phyloP scores from a whole-genome alignment of 495 filamentous ascomycete genomes.

The Penicillium coffeae region DNA sequence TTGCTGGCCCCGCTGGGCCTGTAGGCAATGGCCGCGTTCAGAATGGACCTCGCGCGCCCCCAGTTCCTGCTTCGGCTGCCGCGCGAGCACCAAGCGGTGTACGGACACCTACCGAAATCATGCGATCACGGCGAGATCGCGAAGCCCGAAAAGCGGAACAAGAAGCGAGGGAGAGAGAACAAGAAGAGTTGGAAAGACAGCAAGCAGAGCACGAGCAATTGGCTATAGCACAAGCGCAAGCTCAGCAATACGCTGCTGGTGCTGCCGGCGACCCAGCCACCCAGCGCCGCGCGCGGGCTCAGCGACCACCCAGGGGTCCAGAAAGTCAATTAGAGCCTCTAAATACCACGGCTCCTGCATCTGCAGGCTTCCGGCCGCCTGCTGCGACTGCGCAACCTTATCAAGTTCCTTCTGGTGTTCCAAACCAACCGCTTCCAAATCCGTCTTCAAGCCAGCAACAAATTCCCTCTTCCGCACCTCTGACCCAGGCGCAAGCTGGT shows the following conservation, averaged over 20 bases:
- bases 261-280: slow-evolving; percentile 48
- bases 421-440: slow-evolving; percentile 8
- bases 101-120: slow-evolving; percentile 65
- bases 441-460: slow-evolving; percentile 29
- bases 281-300: slow-evolving; percentile 36
- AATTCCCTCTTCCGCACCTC: slow-evolving; percentile 13
- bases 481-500: slow-evolving; percentile 24
- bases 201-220: slow-evolving; percentile 52
- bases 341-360: slow-evolving; percentile 11
- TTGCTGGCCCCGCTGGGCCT: slow-evolving; percentile 38
- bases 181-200: slow-evolving; percentile 50
- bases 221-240: slow-evolving; percentile 22
- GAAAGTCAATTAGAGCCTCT: slow-evolving; percentile 19
- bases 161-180: slow-evolving; percentile 43
- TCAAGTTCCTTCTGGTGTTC: slow-evolving; percentile 11
- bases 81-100: slow-evolving; percentile 42
- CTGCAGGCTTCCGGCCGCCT: slow-evolving; percentile 10
- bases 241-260: slow-evolving; percentile 51
- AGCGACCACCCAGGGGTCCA: slow-evolving; percentile 23
- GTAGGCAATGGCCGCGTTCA: slow-evolving; percentile 42
- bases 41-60: slow-evolving; percentile 47
- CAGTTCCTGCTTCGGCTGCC: slow-evolving; percentile 46
- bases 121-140: slow-evolving; percentile 65
- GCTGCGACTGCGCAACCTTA: slow-evolving; percentile 8
- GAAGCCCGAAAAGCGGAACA: slow-evolving; percentile 66